Conservation (phyloP, 441 rosid species). For the Erodium trifolium region DNA sequence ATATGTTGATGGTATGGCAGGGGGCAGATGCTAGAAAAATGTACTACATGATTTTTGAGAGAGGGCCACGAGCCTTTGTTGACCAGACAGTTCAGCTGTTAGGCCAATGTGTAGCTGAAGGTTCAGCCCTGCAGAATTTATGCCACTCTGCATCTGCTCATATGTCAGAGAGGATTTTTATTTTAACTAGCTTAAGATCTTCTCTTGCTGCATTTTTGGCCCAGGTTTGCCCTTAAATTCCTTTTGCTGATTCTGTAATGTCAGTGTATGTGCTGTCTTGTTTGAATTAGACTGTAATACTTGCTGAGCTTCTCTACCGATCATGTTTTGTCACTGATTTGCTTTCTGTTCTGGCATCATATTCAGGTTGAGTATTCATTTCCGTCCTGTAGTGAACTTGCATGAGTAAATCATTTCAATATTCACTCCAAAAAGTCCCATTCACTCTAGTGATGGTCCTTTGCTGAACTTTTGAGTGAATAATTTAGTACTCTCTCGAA, state of each 20-base stretch:
- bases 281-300: not conserved
- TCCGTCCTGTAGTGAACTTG: not conserved
- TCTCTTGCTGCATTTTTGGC: constrained; percentile 79
- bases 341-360: not conserved
- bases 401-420: not conserved
- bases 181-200: constrained; percentile 47
- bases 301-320: not conserved
- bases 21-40: constrained; percentile 59
- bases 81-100: constrained; percentile 42
- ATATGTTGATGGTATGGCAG: constrained; percentile 25
- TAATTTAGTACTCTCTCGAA: no score
- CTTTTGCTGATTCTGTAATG: not conserved
- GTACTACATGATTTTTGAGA: constrained; percentile 74
- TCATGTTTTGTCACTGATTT: not conserved
- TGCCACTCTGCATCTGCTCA: constrained; percentile 52
- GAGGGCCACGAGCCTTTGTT: constrained; percentile 80
- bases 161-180: constrained; percentile 60
- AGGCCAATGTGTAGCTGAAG: constrained; percentile 32
- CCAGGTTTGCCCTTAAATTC: constrained; percentile 41
- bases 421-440: not conserved
- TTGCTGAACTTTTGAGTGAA: no score
- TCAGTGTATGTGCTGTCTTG: not conserved
- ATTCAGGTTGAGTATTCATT: not conserved
- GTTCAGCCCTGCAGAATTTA: constrained; percentile 46
- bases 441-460: no score